Percentiles rank a stretch among this genome's conserved stretches.
phyloP scores from a whole-genome alignment of 768 basidiomycete genomes.

The Pleurotus pulmonarius region DNA sequence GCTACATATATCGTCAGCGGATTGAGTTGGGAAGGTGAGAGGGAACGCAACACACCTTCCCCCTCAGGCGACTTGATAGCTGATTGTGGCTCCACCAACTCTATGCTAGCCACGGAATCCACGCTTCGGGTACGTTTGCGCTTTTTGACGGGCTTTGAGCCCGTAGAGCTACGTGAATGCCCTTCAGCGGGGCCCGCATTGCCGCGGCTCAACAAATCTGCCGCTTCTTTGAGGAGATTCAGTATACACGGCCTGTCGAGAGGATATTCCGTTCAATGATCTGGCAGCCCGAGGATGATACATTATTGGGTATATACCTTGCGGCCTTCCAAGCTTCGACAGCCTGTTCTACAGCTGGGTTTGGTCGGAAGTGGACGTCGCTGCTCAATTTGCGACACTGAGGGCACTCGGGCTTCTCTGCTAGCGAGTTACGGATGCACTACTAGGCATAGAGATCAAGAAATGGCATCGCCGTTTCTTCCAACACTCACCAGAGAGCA shows the following conservation, averaged over 20 bases:
- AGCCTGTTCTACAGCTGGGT: constrained; percentile 66
- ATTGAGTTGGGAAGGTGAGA: not conserved
- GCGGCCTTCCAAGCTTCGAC: constrained; percentile 68
- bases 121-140: constrained; percentile 24
- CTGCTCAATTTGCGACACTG: constrained; percentile 55
- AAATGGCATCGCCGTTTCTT: not conserved
- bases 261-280: not conserved
- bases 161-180: not conserved
- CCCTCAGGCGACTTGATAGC: not conserved
- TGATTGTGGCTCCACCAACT: constrained; percentile 18
- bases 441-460: constrained; percentile 21
- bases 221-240: constrained; percentile 32
- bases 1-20: constrained; percentile 28
- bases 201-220: constrained; percentile 7
- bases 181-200: not conserved
- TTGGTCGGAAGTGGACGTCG: constrained; percentile 64
- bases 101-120: constrained; percentile 15
- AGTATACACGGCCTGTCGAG: constrained; percentile 39
- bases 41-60: constrained; percentile 9
- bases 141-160: constrained; percentile 25
- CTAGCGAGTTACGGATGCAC: constrained; percentile 67
- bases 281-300: constrained; percentile 1
- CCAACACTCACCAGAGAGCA: constrained; percentile 60
- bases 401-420: constrained; percentile 66
- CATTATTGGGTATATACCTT: constrained; percentile 41